These are phyloP conservation scores for Perkinsus chesapeaki DNA, from an alignment of 169 alveolate species.

Conservation along the genomic window DNA sequence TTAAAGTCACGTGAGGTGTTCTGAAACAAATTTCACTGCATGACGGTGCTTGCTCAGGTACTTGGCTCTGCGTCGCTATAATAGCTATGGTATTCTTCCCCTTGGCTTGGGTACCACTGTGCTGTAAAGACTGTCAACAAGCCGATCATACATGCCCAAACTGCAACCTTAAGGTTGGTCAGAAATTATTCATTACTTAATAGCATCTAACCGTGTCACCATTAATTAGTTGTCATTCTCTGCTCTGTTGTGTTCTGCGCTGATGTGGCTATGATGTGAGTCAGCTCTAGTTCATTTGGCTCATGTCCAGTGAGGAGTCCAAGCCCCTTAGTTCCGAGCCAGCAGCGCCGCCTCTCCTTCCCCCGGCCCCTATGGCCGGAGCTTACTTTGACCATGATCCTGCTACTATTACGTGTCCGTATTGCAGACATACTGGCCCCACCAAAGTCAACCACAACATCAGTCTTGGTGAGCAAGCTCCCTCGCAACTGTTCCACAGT, in stretches of 20 bases:
- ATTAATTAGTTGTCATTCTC: background rate
- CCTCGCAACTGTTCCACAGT: too few relatives aligned
- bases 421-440: background rate
- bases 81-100: background rate
- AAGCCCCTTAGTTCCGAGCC: background rate
- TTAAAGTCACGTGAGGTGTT: too few relatives aligned
- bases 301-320: background rate
- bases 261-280: too few relatives aligned
- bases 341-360: background rate
- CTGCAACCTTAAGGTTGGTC: background rate
- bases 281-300: background rate
- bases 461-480: too few relatives aligned
- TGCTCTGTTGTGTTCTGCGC: background rate
- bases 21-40: background rate
- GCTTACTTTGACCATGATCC: background rate
- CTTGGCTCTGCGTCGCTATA: background rate
- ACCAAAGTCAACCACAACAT: too few relatives aligned
- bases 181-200: background rate
- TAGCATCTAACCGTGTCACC: background rate
- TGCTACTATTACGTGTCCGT: background rate
- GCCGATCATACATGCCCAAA: background rate
- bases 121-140: background rate
- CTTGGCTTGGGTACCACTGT: background rate
- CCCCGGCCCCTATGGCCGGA: background rate
- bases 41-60: background rate